These are phyloP conservation scores for Heterobasidion irregulare DNA, from an alignment of 1,284 basidiomycete species.

Conservation along the genomic window DNA sequence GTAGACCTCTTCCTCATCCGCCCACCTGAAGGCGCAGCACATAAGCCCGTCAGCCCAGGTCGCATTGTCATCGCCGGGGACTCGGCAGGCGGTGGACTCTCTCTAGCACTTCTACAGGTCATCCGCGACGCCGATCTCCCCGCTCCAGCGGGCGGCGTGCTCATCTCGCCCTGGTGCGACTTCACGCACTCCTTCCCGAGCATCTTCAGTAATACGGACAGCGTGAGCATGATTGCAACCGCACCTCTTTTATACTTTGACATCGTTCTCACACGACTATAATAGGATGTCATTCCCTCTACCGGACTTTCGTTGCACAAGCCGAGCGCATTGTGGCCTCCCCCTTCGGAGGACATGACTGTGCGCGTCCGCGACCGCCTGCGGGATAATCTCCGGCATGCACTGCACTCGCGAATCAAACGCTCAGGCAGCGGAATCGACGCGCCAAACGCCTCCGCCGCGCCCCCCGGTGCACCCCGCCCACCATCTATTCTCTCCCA, in stretches of 20 bases:
- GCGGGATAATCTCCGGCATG: conserved; percentile 53
- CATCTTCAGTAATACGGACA: conserved; percentile 78
- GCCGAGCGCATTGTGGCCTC: conserved; percentile 88
- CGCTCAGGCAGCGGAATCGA: neutral
- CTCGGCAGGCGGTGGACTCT: conserved; percentile 90
- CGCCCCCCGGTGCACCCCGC: neutral
- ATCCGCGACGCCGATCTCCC: conserved; percentile 84
- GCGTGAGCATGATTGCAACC: conserved; percentile 34
- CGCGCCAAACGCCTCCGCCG: neutral
- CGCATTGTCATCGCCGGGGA: conserved; percentile 87
- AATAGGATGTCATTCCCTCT: conserved; percentile 65
- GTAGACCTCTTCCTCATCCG: conserved; percentile 60
- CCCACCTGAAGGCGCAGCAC: conserved; percentile 58
- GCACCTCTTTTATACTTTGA: neutral
- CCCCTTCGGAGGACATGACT: conserved; percentile 72
- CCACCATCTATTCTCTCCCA: conserved; percentile 5
- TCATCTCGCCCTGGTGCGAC: conserved; percentile 92
- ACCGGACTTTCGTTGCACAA: conserved; percentile 71
- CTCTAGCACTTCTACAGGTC: conserved; percentile 82
- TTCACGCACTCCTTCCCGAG: conserved; percentile 93
- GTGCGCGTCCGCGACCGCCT: conserved; percentile 54
- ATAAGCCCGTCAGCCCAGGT: conserved; percentile 74
- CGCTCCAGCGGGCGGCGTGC: conserved; percentile 75
- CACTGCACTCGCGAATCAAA: conserved; percentile 24
- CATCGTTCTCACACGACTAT: neutral